phyloP scores from a whole-genome alignment of 148 eudicot genomes.

The Linanthus parryae region DNA sequence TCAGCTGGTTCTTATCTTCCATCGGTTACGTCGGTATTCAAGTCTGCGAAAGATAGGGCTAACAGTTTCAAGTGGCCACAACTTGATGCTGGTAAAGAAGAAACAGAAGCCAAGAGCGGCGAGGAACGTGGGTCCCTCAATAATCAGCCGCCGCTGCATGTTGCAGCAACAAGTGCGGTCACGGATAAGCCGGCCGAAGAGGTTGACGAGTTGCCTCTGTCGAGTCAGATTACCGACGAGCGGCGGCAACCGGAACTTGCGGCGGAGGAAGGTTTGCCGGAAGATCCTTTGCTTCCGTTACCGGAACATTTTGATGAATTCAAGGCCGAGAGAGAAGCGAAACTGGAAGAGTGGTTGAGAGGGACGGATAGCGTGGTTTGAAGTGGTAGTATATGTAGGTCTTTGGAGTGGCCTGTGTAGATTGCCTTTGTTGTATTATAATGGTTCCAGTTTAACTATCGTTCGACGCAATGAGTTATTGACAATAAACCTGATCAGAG shows the following conservation, averaged over 20 bases:
- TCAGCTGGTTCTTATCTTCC: conserved; percentile 32
- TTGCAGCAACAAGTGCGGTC: conserved; percentile 9
- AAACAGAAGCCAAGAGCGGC: conserved; percentile 9
- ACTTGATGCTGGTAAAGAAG: conserved; percentile 26
- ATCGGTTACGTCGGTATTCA: conserved; percentile 55
- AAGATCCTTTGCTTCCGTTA: conserved; percentile 13
- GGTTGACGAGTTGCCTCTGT: conserved; percentile 38
- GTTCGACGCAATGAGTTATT: too few species aligned
- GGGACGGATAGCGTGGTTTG: too few species aligned
- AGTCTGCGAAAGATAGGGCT: conserved; percentile 56
- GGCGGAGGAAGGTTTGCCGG: conserved; percentile 9
- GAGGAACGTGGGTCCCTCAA: conserved; percentile 10
- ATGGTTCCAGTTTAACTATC: too few species aligned
- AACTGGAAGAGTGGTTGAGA: conserved; percentile 13
- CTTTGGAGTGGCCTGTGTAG: not conserved
- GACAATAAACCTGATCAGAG: too few species aligned
- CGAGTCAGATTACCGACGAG: conserved; percentile 30
- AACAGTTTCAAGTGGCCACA: conserved; percentile 46
- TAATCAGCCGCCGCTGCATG: not conserved
- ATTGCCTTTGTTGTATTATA: conserved; percentile 1
- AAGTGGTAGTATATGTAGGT: too few species aligned
- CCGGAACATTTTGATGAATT: conserved; percentile 45
- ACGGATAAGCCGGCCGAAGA: conserved; percentile 12
- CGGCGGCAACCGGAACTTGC: conserved; percentile 21
- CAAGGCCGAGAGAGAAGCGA: conserved; percentile 10